Evolutionary conservation across 768 basidiomycete species (phyloP), one percentile per base, ranked within the genome.

Genomic region (Tylopilus plumbeoviolaceoides): DNA sequence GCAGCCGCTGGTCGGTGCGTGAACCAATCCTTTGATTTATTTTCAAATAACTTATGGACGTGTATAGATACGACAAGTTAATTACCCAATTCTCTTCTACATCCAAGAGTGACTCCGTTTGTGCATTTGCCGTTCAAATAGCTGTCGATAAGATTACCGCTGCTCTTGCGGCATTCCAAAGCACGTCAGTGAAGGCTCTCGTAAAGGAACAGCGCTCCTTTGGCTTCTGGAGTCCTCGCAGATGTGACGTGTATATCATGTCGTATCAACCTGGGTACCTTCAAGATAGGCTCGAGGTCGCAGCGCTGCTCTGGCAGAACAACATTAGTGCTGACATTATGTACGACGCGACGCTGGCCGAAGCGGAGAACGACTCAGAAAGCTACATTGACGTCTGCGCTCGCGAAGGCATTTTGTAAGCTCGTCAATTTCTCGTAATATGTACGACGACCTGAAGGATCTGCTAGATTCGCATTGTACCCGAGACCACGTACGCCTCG

Each of bases 151-250:
- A 86, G 72, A 88, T 93, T 54, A 81, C 85, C 0, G 71, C 77
- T 1, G 78, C 81, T 11, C 73, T 92, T 2, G 89, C 87, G 0
- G 73, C 81, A 2, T 87, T 81, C 63, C 89, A 92, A 62, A 78
- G 79, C 9, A 66, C 71, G 1, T 83, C 85, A 1, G 78, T 89
- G 35, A 84, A 83, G 64, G 78, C 78, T 3, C 74, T 90, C 6
- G 73, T 90, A 48, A 91, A 87, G 65, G 88, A 91, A 61, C 81
- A 84, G 54, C 81, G 83, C 11, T 91, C 91, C 0, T 93, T 91
- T 55, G 91, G 91, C 0, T 89, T 83, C 63, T 93, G 89, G 89
- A 89, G 88, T 67, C 91, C 91, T n/a, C 78, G 90, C 15, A 76
- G 89, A 36, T 92, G 91, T 59, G 91, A 93, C 57, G 91, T 93